Evolutionary conservation across 2,329 filamentous ascomycete species (phyloP), one percentile per base, ranked within the genome.

Genomic region (Neophaeococcomyces aloes): DNA sequence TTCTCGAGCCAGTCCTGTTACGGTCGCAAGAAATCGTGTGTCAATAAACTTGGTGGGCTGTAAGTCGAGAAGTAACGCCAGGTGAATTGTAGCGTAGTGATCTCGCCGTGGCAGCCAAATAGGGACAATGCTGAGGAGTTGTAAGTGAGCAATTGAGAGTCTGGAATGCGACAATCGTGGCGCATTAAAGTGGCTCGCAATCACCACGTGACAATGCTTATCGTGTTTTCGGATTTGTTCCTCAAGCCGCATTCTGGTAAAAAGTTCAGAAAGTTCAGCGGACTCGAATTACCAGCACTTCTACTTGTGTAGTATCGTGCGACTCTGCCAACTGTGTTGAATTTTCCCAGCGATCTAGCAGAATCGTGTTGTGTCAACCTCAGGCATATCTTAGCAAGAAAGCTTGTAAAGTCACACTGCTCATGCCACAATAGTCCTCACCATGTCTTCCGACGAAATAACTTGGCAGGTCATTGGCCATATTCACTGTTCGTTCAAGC

Each of bases 391-490:
- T n/a, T n/a, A n/a, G n/a, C n/a, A n/a, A n/a, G n/a, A n/a, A n/a
- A n/a, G n/a, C n/a, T n/a, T n/a, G n/a, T n/a, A n/a, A n/a, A n/a
- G n/a, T 17, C 8, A 7, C 10, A 8, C 8, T 34, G 8, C 8
- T 34, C 32, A 7, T 7, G 7, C 10, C 17, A 17, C 32, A 10
- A 7, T 7, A 17, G 32, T 7, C 7, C 8, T 7, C 23, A 46
- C 19, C 8, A 93, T 91, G 84, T 79, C 85, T 46, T 93, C 86
- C 51, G 89, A 96, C 72, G 89, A 96, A 67, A 93, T 96, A 53
- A 82, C 96, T 52, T 98, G 91, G 91, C 81, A 88, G 63, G 85
- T 95, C 46, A 94, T 95, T 55, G 93, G 94, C 66, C 85, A 91
- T 66, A 84, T 89, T 61, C 93, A 91, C 63, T 96, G 91, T 70